Evolutionary conservation across 106 monocot genomes (phyloP), one percentile per base, ranked within the genome.

Genomic region (Dendrobium officinale): DNA sequence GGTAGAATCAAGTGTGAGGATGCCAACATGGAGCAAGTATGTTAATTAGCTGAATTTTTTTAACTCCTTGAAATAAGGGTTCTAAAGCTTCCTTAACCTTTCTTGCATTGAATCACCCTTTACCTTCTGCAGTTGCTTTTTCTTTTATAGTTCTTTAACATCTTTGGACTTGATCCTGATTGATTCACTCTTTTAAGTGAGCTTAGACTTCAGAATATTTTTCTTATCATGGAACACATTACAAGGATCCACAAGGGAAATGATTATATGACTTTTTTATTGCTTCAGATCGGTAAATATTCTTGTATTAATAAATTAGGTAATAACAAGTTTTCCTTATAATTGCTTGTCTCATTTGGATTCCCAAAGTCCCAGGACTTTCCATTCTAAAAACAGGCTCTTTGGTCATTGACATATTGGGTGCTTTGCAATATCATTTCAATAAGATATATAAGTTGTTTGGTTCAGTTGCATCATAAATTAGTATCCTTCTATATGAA

Each of bases 1-100:
- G 83, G 86, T 83, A 17, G 80, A 75, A 78, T 82, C 61, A 77
- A 74, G 41, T 77, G 40, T 79, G 59, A 42, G 43, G 67, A n/a
- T 33, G 27, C 77, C 40, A 55, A 24, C 67, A 9, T 78, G 37
- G 82, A 77, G 9, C 82, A 33, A 78, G 82, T 82, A 78, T 51
- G 22, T 74, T 37, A 42, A 43, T 20, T 74, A 74, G 74, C 43
- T 74, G 44, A 74, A 20, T 74, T 74, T 19, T 19, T 11, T 44
- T 1, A 43, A 8, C 19, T 74, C 0, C 19, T 74, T 44, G 20
- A 42, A 42, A 37, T 11, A 70, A 15, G 33, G 70, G 31, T 31
- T 70, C 70, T 37, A 37, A n/a, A 22, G 64, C 70, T 0, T 74
- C 70, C 27, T 74, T 43, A 74, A 43, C 4, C 42, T 43, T 43